Evolutionary conservation across 768 basidiomycete genomes (phyloP).

Genomic region (Mycena rebaudengoi): DNA sequence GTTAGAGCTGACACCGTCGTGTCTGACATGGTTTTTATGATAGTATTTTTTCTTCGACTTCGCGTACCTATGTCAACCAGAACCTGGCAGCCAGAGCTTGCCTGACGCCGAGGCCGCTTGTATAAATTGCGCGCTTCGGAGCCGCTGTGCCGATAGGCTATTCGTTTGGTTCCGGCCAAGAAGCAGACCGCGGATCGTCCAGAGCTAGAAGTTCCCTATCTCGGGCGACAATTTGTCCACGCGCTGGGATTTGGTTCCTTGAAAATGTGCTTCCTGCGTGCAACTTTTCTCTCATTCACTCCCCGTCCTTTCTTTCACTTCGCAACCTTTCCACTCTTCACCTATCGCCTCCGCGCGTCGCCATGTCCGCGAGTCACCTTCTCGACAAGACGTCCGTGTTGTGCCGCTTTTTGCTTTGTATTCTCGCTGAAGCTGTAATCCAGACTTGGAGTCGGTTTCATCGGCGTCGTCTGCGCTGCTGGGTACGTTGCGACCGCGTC

Average conservation of each 20-base stretch:
- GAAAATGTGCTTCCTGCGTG: slow-evolving; percentile 3
- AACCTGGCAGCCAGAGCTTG: too few species aligned
- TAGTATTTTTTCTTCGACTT: slow-evolving; percentile 14
- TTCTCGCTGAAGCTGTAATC: slow-evolving; percentile 5
- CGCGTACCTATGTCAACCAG: slow-evolving; percentile 21
- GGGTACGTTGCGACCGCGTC: slow-evolving; percentile 43
- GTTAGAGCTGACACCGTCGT: too few species aligned
- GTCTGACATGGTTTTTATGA: too few species aligned
- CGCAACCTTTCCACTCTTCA: slow-evolving; percentile 12
- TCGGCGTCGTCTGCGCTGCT: slow-evolving; percentile 59
- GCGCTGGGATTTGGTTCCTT: slow-evolving; percentile 8
- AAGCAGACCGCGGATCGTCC: slow-evolving; percentile 24
- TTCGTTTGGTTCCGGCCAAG: too few species aligned
- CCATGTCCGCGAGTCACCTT: slow-evolving; percentile 12
- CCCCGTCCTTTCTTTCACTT: neutral
- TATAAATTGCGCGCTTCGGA: slow-evolving; percentile 17
- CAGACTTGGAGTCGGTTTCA: slow-evolving; percentile 59
- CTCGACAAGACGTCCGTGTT: slow-evolving; percentile 46
- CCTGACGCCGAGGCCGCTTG: too few species aligned
- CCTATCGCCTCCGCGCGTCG: slow-evolving; percentile 20
- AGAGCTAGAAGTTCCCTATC: slow-evolving; percentile 2
- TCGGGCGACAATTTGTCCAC: slow-evolving; percentile 12
- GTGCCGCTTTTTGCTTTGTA: neutral
- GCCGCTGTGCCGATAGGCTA: slow-evolving; percentile 16
- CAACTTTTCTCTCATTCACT: neutral